These are phyloP conservation scores for Hypoxylon trugodes DNA, from an alignment of 495 filamentous ascomycete genomes.

Conservation along the genomic window DNA sequence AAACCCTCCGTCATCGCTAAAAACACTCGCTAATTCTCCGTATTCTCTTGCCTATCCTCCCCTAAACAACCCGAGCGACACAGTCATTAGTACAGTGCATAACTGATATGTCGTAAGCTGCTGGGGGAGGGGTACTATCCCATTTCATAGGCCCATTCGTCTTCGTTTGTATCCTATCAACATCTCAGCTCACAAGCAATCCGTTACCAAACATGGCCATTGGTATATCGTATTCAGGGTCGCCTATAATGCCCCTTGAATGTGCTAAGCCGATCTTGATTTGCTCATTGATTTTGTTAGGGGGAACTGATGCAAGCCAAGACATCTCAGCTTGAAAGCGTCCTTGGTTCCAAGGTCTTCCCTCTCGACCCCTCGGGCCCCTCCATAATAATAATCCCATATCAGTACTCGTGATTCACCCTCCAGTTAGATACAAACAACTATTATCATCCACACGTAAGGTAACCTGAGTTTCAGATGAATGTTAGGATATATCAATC, in stretches of 20 bases:
- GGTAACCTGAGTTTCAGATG: neutral
- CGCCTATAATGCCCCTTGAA: slow-evolving; percentile 11
- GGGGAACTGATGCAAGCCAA: slow-evolving; percentile 41
- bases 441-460: neutral
- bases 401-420: slow-evolving; percentile 11
- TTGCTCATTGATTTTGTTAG: slow-evolving; percentile 5
- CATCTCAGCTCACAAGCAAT: slow-evolving; percentile 20
- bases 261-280: slow-evolving; percentile 19
- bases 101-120: slow-evolving; percentile 9
- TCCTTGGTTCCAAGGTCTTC: slow-evolving; percentile 4
- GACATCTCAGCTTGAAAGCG: slow-evolving; percentile 31
- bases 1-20: neutral
- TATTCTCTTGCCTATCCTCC: too few species aligned
- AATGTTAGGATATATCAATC: slow-evolving; percentile 7
- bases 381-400: slow-evolving; percentile 26
- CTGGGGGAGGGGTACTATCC: slow-evolving; percentile 17
- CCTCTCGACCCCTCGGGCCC: slow-evolving; percentile 15
- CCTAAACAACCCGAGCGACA: neutral
- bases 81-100: slow-evolving; percentile 27
- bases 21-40: slow-evolving; percentile 1
- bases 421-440: neutral
- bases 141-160: neutral
- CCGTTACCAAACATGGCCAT: slow-evolving; percentile 18
- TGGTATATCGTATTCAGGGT: slow-evolving; percentile 13
- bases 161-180: slow-evolving; percentile 20